Evolutionary conservation across 2,329 filamentous ascomycete genomes (phyloP).

Genomic region (Botrytis aclada): DNA sequence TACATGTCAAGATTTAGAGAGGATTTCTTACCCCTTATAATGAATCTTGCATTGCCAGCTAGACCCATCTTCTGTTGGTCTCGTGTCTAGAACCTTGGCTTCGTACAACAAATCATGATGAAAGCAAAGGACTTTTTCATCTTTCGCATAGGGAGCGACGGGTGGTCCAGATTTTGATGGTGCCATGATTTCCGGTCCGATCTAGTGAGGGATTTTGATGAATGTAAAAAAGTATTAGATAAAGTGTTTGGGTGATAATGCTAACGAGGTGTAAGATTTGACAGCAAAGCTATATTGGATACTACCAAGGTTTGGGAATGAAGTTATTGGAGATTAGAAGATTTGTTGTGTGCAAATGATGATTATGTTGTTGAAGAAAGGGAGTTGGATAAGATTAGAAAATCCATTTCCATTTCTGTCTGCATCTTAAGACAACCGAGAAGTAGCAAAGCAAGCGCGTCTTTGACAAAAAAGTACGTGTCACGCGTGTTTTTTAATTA

Average conservation of each 20-base stretch:
- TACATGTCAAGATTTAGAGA: not conserved
- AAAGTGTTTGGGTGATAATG: not conserved
- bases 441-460: constrained; percentile 3
- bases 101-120: constrained; percentile 97
- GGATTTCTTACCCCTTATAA: constrained; percentile 65
- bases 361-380: not conserved
- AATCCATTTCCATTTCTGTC: not conserved
- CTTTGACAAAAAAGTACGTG: not conserved
- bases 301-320: not conserved
- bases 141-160: constrained; percentile 51
- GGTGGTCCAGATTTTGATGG: constrained; percentile 34
- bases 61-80: constrained; percentile 62
- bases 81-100: constrained; percentile 86
- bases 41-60: constrained; percentile 86
- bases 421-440: constrained; percentile 1
- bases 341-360: not conserved
- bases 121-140: constrained; percentile 95
- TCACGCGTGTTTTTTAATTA: not conserved
- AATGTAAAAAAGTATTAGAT: not conserved
- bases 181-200: constrained; percentile 31
- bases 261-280: not conserved
- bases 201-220: not conserved
- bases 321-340: not conserved
- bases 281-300: not conserved
- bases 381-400: constrained; percentile 5